Conservation (phyloP, 257 asterid genomes). For the Verbascum thapsus region DNA sequence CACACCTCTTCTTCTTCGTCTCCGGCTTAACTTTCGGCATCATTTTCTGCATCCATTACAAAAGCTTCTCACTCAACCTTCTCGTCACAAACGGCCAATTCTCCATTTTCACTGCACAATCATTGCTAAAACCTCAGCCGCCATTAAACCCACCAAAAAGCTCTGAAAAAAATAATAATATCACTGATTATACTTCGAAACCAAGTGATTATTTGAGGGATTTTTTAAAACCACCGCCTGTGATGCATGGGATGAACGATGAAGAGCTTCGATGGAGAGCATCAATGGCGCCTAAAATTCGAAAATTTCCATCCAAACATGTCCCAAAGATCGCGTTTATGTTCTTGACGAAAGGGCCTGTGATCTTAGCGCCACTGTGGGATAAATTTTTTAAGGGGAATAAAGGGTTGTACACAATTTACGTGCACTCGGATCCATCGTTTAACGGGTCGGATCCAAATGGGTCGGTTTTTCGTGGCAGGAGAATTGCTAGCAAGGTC, state of each 20-base stretch:
- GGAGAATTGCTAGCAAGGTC: conserved; percentile 86
- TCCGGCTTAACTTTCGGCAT: conserved; percentile 58
- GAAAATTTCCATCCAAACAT: conserved; percentile 33
- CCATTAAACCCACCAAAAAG: too few species aligned
- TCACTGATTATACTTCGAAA: neutral
- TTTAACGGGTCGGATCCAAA: conserved; percentile 49
- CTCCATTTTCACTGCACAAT: conserved; percentile 39
- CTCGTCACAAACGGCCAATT: conserved; percentile 51
- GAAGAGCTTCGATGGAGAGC: conserved; percentile 63
- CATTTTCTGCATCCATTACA: conserved; percentile 54
- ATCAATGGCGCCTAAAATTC: conserved; percentile 49
- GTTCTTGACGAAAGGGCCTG: conserved; percentile 61
- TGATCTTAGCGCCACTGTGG: conserved; percentile 65
- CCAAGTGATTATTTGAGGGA: conserved; percentile 4
- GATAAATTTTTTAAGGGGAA: conserved; percentile 59
- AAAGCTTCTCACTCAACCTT: conserved; percentile 51
- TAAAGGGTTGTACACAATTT: conserved; percentile 52
- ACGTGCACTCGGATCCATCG: conserved; percentile 64
- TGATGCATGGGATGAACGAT: conserved; percentile 60
- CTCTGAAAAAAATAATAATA: neutral
- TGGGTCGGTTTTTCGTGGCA: conserved; percentile 62
- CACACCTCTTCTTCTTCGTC: conserved; percentile 43
- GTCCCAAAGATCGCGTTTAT: conserved; percentile 63
- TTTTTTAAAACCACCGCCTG: conserved; percentile 25
- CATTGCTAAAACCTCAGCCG: neutral